Percentiles rank a stretch among this genome's conserved stretches.
Conservation (phyloP, 2,329 filamentous ascomycete genomes). For the Fusarium pseudoanthophilum region DNA sequence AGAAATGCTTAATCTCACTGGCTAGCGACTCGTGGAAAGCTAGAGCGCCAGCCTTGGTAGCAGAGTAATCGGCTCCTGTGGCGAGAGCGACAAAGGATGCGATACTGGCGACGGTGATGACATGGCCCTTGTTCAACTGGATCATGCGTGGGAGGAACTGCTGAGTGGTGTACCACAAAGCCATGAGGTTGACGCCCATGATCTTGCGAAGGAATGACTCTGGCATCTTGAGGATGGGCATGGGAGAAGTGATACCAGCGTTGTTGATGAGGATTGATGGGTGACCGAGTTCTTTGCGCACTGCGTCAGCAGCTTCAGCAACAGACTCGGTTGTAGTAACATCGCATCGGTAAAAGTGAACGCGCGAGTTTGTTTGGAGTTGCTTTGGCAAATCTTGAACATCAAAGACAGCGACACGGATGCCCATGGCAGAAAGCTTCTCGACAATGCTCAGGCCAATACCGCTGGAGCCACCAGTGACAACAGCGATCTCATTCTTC, state of each 20-base stretch:
- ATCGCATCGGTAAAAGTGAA: slow-evolving; percentile 53
- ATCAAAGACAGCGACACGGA: slow-evolving; percentile 77
- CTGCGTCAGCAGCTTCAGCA: slow-evolving; percentile 51
- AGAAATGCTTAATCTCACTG: slow-evolving; percentile 65
- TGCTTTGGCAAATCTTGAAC: slow-evolving; percentile 53
- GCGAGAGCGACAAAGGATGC: slow-evolving; percentile 70
- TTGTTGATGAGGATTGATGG: slow-evolving; percentile 79
- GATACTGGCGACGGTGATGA: slow-evolving; percentile 75
- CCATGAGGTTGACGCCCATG: slow-evolving; percentile 75
- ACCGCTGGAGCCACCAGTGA: slow-evolving; percentile 57
- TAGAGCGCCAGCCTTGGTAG: slow-evolving; percentile 72
- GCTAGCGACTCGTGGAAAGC: slow-evolving; percentile 74
- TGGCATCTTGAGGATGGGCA: slow-evolving; percentile 66
- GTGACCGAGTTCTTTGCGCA: slow-evolving; percentile 61
- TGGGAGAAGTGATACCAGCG: slow-evolving; percentile 70
- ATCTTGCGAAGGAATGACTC: slow-evolving; percentile 69
- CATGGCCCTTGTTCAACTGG: slow-evolving; percentile 72
- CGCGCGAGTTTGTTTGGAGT: slow-evolving; percentile 27
- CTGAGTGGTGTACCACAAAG: slow-evolving; percentile 71
- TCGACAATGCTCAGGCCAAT: slow-evolving; percentile 53
- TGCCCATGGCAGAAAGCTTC: slow-evolving; percentile 51
- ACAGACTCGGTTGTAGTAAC: slow-evolving; percentile 58
- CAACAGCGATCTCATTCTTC: slow-evolving; percentile 55
- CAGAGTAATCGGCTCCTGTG: slow-evolving; percentile 72
- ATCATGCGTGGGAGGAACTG: slow-evolving; percentile 76